Base-by-base conservation (phyloP, 371 early-diverging fungal species). In the Mortierella sp. region DNA sequence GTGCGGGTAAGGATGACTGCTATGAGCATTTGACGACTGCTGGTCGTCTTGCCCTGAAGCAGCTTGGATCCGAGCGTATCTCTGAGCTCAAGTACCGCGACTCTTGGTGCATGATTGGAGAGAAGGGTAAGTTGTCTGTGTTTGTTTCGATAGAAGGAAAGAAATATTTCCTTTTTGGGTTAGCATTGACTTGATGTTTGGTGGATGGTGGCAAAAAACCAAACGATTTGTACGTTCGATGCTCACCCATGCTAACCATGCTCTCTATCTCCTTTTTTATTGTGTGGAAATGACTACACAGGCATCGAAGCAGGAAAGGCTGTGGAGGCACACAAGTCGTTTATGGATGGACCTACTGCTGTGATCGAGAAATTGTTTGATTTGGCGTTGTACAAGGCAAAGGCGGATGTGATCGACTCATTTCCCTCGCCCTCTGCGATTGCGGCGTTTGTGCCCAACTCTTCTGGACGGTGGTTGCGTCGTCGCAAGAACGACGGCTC, bases 401-500 rank as follows among this genome's bases (percentile, higher is more conserved):
- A 80, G 48, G 77, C 86, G 3, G 86, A 88, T 38, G 87, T 80
- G 44, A 54, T 70, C 5, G 88, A 84, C 8, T 70, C 79, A 44
- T 84, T 89, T 34, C 88, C 90, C 28, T 90, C 87, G 16, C 80
- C 84, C 6, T 78, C 87, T 0, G 88, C 90, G 44, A 88, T 90
- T 44, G 82, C 87, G 8, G 86, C 87, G 24, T 84, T 93, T 83
- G 95, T 94, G 9, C 94, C 94, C 31, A 90, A 90, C 38, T 90
- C 93, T 0, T 81, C 90, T 71, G 97, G 97, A 13, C 89, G 94
- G 34, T 97, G 97, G 97, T 81, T 96, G 55, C 90, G 96, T 57
- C 92, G 93, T 14, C 91, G 95, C 80, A 92, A 92, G 89, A 96
- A 96, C 72, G 96, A 97, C 82, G 97, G 97, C 34, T 95, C 97